Evolutionary conservation across 306 rosid genomes (phyloP), one percentile per base, ranked within the genome.

Genomic region (Canavalia ensiformis): DNA sequence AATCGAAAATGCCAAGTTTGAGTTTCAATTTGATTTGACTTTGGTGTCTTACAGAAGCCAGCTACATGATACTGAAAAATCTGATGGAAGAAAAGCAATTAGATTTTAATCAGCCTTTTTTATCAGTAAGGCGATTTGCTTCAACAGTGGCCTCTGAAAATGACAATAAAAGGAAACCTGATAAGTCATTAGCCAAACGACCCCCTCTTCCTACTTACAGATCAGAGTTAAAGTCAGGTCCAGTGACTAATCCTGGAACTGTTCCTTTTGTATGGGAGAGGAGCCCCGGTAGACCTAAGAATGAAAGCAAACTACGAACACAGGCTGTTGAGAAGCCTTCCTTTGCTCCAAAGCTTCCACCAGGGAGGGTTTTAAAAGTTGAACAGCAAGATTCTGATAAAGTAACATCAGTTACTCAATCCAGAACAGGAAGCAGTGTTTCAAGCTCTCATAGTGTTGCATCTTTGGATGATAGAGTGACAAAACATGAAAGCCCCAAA

Each of bases 221-320:
- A 80, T 89, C 99, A 66, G 97, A 95, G 58, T 75, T 93, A 68
- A 95, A 92, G 83, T 95, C 99, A 66, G 97, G 97, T 88, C 97
- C 99, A 11, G 71, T 95, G 74, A 88, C 84, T 74, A 87, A 89
- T 44, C 94, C 99, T 1, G 99, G 97, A 81, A 87, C 88, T 29
- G 97, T 95, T 84, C 98, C 98, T 81, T 95, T 95, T 72, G 67
- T 86, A 2, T 92, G 97, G 97, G 99, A 95, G 87, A 81, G 75
- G 72, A 80, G 81, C 68, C 99, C 97, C 3, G 97, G 97, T 55
- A 91, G 83, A 68, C 98, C 97, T 4, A 95, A 90, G 85, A 86
- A 85, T 81, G 95, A 91, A 76, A 75, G 88, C 59, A 82, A 79
- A 68, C 56, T 76, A 37, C 83, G 64, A 68, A 76, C 67, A 28